Evolutionary conservation across 1,139 yeast genomes (phyloP), one percentile per base, ranked within the genome.

Genomic region (Protomyces gravidus): DNA sequence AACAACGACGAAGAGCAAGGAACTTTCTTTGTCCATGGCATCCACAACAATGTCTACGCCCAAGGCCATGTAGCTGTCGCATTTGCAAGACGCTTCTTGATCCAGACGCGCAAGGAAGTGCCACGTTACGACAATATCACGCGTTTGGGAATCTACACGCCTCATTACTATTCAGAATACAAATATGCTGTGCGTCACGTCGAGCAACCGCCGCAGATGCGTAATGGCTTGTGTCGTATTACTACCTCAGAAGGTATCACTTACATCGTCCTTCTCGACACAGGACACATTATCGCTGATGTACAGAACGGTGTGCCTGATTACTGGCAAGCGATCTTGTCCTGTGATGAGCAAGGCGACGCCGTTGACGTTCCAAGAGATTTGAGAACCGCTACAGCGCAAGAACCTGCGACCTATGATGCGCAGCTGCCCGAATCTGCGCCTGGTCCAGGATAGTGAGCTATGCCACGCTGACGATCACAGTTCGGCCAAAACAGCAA

Each of bases 241-340:
- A 52, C 56, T 7, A 45, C 50, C 5, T 9, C 42, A 9, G 56
- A 52, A 9, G 56, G 56, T 5, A 19, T 28, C n/a, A 42, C 50
- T 26, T 45, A 11, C n/a, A 45, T 27, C 32, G 50, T 52, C 11
- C 9, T 52, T 28, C 2, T 45, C 4, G 56, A 52, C 21, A 52
- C 46, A 9, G 56, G 56, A 21, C 23, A 45, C 26, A 42, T 52
- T 21, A 48, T 52, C 13, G 56, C 50, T 13, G 46, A 28, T 19
- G 49, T 28, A 25, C 45, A 52, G 11, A 36, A 28, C 7, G 56
- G 56, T 23, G 46, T 52, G 23, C 50, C 45, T 19, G 32, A 32
- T 30, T 25, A 21, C 11, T 52, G 56, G 30, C 56, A 45, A 17
- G 45, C 45, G 1, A 4, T 52, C 3, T 28, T 52, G 39, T n/a